These are phyloP conservation scores for Naganishia onofrii DNA, from an alignment of 768 basidiomycete genomes.

Conservation along the genomic window DNA sequence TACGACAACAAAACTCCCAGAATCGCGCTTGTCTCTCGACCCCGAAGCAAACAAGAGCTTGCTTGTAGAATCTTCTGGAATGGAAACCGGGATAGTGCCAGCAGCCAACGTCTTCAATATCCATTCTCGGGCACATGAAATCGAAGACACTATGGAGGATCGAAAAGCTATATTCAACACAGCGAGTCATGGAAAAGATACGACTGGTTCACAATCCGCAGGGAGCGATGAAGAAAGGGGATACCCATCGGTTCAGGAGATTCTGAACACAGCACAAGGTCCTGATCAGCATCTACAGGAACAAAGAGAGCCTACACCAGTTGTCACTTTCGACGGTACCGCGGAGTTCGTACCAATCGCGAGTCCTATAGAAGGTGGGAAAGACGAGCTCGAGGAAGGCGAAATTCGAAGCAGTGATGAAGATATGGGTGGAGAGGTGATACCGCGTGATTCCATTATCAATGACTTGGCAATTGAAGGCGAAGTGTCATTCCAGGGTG, in stretches of 20 bases:
- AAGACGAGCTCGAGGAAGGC: constrained; percentile 14
- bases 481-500: not conserved
- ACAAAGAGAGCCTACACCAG: not conserved
- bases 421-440: not conserved
- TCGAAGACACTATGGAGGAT: not conserved
- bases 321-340: not conserved
- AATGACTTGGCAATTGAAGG: not conserved
- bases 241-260: not conserved
- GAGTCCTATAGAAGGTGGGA: not conserved
- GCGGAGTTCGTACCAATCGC: not conserved
- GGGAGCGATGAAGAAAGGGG: not conserved
- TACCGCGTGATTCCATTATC: not conserved
- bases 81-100: not conserved
- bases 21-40: not conserved
- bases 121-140: not conserved
- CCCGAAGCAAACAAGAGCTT: not conserved
- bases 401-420: constrained; percentile 15
- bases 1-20: not conserved
- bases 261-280: not conserved
- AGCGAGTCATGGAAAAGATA: not conserved
- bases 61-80: not conserved
- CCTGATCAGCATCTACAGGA: not conserved
- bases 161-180: not conserved
- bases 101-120: not conserved
- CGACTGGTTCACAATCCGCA: not conserved